These are phyloP conservation scores for Pneumocystis oryctolagi DNA, from an alignment of 1,139 yeast genomes.

Conservation along the genomic window DNA sequence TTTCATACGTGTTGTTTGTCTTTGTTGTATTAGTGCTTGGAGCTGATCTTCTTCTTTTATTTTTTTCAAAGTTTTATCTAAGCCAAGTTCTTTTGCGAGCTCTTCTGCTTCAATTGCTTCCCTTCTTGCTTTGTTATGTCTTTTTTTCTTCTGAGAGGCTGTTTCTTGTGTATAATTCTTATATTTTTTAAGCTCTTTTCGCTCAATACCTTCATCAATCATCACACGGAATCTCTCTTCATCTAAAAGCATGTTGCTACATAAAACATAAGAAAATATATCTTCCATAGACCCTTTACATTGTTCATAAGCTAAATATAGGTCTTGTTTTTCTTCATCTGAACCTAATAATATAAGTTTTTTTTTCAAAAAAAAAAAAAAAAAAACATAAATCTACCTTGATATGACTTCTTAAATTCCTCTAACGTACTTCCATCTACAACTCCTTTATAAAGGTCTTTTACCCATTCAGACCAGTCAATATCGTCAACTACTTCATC, in stretches of 20 bases:
- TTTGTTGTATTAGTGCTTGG: conserved; percentile 32
- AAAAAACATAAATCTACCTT: conserved; percentile 21
- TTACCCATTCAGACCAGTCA: conserved; percentile 54
- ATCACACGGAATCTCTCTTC: conserved; percentile 43
- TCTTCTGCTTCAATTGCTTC: conserved; percentile 61
- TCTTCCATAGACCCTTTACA: conserved; percentile 56
- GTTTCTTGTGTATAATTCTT: conserved; percentile 40
- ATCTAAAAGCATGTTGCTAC: conserved; percentile 46
- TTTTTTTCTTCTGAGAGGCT: conserved; percentile 26
- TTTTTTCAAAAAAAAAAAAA: background rate
- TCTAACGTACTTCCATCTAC: conserved; percentile 63
- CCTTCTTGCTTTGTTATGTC: conserved; percentile 34
- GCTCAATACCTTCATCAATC: conserved; percentile 33
- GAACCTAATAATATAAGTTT: conserved; percentile 22
- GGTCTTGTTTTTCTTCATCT: conserved; percentile 52
- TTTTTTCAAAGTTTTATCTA: conserved; percentile 23
- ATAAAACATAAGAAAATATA: conserved; percentile 63
- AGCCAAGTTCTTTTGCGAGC: conserved; percentile 36
- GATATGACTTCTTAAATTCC: conserved; percentile 51
- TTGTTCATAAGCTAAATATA: conserved; percentile 41
- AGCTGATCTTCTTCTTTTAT: conserved; percentile 30
- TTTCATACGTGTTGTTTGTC: conserved; percentile 32
- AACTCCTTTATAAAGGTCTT: conserved; percentile 30
- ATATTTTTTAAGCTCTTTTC: conserved; percentile 27
- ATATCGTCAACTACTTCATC: conserved; percentile 34